Conservation (phyloP, 306 rosid species). For the Rosa persica region DNA sequence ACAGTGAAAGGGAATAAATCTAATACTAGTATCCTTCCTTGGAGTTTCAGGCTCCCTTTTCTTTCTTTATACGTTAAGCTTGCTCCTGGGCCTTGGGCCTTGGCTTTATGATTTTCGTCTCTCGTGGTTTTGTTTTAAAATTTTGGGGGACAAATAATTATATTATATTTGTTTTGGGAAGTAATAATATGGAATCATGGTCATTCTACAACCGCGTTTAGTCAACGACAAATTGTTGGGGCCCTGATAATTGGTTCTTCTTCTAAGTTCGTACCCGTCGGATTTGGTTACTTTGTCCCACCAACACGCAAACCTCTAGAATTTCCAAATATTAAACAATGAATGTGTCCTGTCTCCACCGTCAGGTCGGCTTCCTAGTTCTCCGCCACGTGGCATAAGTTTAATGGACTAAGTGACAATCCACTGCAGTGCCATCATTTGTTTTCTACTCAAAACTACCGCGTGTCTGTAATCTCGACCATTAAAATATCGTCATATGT, state of each 20-base stretch:
- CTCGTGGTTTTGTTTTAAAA: no score
- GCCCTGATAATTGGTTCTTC: not conserved
- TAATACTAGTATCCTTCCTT: not conserved
- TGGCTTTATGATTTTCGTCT: not conserved
- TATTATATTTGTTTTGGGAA: no score
- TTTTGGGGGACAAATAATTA: no score
- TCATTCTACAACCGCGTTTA: no score
- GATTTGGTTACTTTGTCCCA: not conserved
- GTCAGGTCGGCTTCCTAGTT: not conserved
- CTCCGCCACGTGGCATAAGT: not conserved
- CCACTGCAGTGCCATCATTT: no score
- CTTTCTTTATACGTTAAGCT: constrained; percentile 14
- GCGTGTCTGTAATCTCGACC: no score
- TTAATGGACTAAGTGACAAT: not conserved
- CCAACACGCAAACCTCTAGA: not conserved
- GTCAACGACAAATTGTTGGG: constrained; percentile 30
- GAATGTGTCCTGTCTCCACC: not conserved
- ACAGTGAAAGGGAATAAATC: not conserved
- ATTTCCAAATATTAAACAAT: not conserved
- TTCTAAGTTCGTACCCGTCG: not conserved
- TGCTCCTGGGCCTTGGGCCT: not conserved
- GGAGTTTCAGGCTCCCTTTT: constrained; percentile 16
- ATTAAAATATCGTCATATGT: no score
- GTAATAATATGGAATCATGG: no score
- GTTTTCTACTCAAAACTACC: no score